A percentile compares a stretch with the other conserved stretches of the same genome.
phyloP scores from a whole-genome alignment of 148 eudicot species.

The Vaccinium myrtillus region DNA sequence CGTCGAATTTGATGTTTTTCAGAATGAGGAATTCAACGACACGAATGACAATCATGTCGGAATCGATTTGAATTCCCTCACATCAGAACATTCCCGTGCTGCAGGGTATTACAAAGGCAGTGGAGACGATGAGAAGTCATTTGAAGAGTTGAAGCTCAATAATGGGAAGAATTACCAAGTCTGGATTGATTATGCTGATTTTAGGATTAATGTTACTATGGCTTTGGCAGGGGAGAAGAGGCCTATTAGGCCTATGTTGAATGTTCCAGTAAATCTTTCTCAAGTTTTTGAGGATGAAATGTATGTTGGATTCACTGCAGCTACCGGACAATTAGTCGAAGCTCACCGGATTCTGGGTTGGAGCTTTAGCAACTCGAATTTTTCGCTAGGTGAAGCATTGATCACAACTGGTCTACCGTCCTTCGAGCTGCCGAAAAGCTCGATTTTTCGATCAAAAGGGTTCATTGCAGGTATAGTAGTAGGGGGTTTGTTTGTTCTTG shows the following conservation, averaged over 20 bases:
- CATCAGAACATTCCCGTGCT: not conserved
- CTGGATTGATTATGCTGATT: slow-evolving; percentile 26
- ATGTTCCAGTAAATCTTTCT: slow-evolving; percentile 12
- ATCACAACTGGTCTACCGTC: slow-evolving; percentile 20
- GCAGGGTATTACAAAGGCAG: slow-evolving; percentile 17
- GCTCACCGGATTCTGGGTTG: slow-evolving; percentile 22
- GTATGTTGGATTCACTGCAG: slow-evolving; percentile 26
- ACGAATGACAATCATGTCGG: slow-evolving; percentile 23
- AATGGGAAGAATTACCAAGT: slow-evolving; percentile 28
- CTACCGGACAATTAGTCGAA: slow-evolving; percentile 20
- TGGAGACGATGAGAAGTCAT: not conserved
- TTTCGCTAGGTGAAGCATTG: slow-evolving; percentile 14
- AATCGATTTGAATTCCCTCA: slow-evolving; percentile 21
- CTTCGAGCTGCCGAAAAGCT: slow-evolving; percentile 16
- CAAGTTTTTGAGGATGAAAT: slow-evolving; percentile 24
- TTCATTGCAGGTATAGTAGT: slow-evolving; percentile 20
- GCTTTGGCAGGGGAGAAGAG: slow-evolving; percentile 14
- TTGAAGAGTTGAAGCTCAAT: slow-evolving; percentile 22
- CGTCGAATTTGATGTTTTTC: slow-evolving; percentile 21
- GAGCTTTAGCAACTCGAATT: slow-evolving; percentile 30
- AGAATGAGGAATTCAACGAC: slow-evolving; percentile 20
- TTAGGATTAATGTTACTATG: slow-evolving; percentile 23
- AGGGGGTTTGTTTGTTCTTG: slow-evolving; percentile 18
- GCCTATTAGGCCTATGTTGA: slow-evolving; percentile 20
- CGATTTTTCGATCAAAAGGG: slow-evolving; percentile 20